Evolutionary conservation across 495 filamentous ascomycete species (phyloP).

Genomic region (Thozetella sp.): DNA sequence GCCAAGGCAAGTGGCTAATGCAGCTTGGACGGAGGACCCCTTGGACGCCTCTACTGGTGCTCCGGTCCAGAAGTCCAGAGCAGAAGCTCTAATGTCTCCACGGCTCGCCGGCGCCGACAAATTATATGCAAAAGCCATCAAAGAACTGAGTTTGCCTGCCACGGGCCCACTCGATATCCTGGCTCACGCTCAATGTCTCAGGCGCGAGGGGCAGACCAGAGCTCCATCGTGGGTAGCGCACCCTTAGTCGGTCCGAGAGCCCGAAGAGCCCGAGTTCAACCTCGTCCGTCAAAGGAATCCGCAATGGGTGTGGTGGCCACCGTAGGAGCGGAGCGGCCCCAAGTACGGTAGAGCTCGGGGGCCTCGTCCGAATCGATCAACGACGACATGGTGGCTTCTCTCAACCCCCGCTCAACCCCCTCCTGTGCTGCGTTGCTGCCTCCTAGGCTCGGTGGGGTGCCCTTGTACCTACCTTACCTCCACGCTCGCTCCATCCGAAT

Average conservation of each 20-base stretch:
- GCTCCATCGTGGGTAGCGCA: neutral
- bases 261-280: slow-evolving; percentile 1
- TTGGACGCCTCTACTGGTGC: neutral
- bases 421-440: too few relatives aligned
- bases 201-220: too few relatives aligned
- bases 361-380: too few relatives aligned
- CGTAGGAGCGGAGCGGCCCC: too few relatives aligned
- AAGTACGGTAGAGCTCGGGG: too few relatives aligned
- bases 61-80: too few relatives aligned
- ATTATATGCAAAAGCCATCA: slow-evolving; percentile 2
- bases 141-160: neutral
- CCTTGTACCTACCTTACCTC: too few relatives aligned
- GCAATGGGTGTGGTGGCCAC: too few relatives aligned
- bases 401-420: too few relatives aligned
- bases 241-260: slow-evolving; percentile 1
- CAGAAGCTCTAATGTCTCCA: neutral
- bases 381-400: too few relatives aligned
- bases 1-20: too few relatives aligned
- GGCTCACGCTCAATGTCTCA: slow-evolving; percentile 1
- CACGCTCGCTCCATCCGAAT: neutral
- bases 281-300: neutral
- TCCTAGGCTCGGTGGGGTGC: too few relatives aligned
- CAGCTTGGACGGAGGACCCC: neutral
- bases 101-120: neutral
- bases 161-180: neutral